A percentile compares a stretch with the other conserved stretches of the same genome.
These are phyloP conservation scores for Schwanniomyces polymorphus DNA, from an alignment of 805 yeast genomes.

Conservation along the genomic window DNA sequence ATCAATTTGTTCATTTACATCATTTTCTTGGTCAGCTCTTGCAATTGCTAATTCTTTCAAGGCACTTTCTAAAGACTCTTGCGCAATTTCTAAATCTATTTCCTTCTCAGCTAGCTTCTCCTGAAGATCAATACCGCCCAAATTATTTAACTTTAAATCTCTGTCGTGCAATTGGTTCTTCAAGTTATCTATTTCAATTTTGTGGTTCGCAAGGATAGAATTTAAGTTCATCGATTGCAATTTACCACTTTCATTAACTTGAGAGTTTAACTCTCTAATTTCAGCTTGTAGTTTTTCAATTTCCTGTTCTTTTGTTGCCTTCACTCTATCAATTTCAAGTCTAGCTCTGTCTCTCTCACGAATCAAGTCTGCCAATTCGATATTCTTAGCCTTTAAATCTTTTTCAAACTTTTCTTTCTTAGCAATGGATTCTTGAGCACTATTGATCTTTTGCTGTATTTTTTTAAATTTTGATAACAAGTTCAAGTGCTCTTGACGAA, in stretches of 20 bases:
- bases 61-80: slow-evolving; percentile 77
- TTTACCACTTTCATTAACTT: slow-evolving; percentile 60
- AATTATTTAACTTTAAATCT: slow-evolving; percentile 18
- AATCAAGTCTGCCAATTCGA: slow-evolving; percentile 85
- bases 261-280: slow-evolving; percentile 57
- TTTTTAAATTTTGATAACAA: slow-evolving; percentile 75
- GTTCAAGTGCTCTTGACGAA: slow-evolving; percentile 88
- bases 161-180: slow-evolving; percentile 45
- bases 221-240: slow-evolving; percentile 64
- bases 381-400: slow-evolving; percentile 80
- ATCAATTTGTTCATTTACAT: slow-evolving; percentile 61
- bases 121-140: slow-evolving; percentile 32
- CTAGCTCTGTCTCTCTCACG: slow-evolving; percentile 89
- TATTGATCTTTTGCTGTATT: slow-evolving; percentile 80
- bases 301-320: slow-evolving; percentile 64
- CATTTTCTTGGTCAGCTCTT: slow-evolving; percentile 48
- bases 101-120: slow-evolving; percentile 63
- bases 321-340: slow-evolving; percentile 71
- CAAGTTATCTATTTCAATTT: slow-evolving; percentile 57
- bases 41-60: slow-evolving; percentile 56
- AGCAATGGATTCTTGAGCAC: slow-evolving; percentile 87
- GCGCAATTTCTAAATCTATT: slow-evolving; percentile 74
- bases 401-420: slow-evolving; percentile 79
- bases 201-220: slow-evolving; percentile 59
- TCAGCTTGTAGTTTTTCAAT: slow-evolving; percentile 66